A percentile compares a stretch with the other conserved stretches of the same genome.
phyloP scores from a whole-genome alignment of 345 rosid species.

The Gynandropsis gynandra region DNA sequence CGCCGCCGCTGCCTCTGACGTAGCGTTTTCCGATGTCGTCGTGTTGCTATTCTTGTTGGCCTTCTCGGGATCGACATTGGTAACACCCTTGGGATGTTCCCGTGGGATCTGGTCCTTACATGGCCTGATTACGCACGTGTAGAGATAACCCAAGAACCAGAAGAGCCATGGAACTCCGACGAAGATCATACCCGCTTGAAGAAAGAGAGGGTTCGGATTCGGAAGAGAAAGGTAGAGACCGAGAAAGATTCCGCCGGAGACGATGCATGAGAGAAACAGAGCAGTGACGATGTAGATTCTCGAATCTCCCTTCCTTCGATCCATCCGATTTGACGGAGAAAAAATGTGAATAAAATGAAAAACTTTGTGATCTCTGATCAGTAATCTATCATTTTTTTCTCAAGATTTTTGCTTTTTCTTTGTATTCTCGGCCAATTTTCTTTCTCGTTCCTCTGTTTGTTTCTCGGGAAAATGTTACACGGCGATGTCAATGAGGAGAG shows the following conservation, averaged over 20 bases:
- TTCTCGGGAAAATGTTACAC: too few species aligned
- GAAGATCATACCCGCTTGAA: slow-evolving; percentile 40
- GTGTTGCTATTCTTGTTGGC: slow-evolving; percentile 3
- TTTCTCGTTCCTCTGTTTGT: too few species aligned
- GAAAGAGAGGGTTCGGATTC: slow-evolving; percentile 32
- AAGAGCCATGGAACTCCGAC: slow-evolving; percentile 63
- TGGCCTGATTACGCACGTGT: slow-evolving; percentile 40
- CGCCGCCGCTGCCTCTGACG: slow-evolving; percentile 8
- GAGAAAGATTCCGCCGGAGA: slow-evolving; percentile 49
- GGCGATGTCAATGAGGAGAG: too few species aligned
- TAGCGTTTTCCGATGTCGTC: slow-evolving; percentile 4
- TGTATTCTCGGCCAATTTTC: too few species aligned
- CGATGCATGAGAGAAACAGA: slow-evolving; percentile 40
- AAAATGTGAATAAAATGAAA: too few species aligned
- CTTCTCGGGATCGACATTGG: slow-evolving; percentile 21
- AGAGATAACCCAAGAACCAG: slow-evolving; percentile 53
- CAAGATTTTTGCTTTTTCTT: too few species aligned
- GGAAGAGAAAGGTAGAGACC: slow-evolving; percentile 41
- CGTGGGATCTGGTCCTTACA: not conserved
- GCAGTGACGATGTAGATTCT: slow-evolving; percentile 34
- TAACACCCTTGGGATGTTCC: slow-evolving; percentile 4
- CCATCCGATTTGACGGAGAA: slow-evolving; percentile 18
- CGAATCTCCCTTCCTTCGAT: slow-evolving; percentile 41
- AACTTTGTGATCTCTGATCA: too few species aligned
- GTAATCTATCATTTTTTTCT: too few species aligned